A percentile compares a stretch with the other conserved stretches of the same genome.
Conservation (phyloP, 2,329 filamentous ascomycete genomes). For the Talaromyces sp. region DNA sequence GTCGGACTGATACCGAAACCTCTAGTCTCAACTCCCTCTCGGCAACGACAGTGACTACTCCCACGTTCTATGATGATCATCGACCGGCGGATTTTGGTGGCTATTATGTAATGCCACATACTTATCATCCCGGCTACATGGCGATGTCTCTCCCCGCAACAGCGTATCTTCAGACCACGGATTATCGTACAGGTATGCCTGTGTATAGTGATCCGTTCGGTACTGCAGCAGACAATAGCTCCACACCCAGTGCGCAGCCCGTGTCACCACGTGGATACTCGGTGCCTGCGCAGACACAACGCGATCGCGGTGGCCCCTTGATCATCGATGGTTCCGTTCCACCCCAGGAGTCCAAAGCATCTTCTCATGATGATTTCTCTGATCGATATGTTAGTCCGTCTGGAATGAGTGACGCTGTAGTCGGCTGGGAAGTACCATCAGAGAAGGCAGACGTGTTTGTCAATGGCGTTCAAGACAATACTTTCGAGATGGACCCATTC, state of each 20-base stretch:
- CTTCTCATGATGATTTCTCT: slow-evolving; percentile 32
- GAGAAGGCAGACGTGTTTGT: slow-evolving; percentile 10
- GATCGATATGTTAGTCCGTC: slow-evolving; percentile 24
- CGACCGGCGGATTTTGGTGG: slow-evolving; percentile 43
- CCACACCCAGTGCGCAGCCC: slow-evolving; percentile 22
- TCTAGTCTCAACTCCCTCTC: slow-evolving; percentile 15
- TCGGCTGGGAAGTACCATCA: slow-evolving; percentile 14
- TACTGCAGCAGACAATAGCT: slow-evolving; percentile 25
- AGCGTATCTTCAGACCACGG: slow-evolving; percentile 31
- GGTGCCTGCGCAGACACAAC: slow-evolving; percentile 26
- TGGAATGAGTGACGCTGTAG: slow-evolving; percentile 7
- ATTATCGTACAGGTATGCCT: slow-evolving; percentile 29
- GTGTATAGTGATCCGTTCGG: slow-evolving; percentile 26
- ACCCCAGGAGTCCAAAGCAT: slow-evolving; percentile 28
- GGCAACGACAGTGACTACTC: slow-evolving; percentile 24
- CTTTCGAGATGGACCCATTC: slow-evolving; percentile 34
- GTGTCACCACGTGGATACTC: slow-evolving; percentile 23
- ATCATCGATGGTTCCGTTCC: slow-evolving; percentile 48
- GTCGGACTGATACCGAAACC: slow-evolving; percentile 33
- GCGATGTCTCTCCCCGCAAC: slow-evolving; percentile 37
- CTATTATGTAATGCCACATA: slow-evolving; percentile 46
- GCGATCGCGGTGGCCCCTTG: slow-evolving; percentile 39
- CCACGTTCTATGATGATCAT: slow-evolving; percentile 36
- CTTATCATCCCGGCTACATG: slow-evolving; percentile 40
- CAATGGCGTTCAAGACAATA: slow-evolving; percentile 29